phyloP scores from a whole-genome alignment of 2,329 filamentous ascomycete genomes.

The Hypoxylon sp. region DNA sequence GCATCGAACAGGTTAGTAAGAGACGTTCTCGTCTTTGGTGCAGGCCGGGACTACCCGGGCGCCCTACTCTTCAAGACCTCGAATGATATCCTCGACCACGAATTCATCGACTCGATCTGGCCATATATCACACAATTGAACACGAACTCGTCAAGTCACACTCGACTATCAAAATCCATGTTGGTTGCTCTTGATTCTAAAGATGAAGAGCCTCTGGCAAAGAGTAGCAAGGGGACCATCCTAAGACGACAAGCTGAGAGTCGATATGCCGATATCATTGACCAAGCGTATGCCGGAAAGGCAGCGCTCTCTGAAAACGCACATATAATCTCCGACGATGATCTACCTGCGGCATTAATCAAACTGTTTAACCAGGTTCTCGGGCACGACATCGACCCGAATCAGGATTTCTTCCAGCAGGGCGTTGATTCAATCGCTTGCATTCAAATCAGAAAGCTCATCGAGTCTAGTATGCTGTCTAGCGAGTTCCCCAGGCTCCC shows the following conservation, averaged over 20 bases:
- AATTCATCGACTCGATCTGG: slow-evolving; percentile 54
- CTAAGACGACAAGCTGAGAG: slow-evolving; percentile 61
- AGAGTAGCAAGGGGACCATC: slow-evolving; percentile 70
- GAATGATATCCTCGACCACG: slow-evolving; percentile 42
- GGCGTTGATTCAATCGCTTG: slow-evolving; percentile 68
- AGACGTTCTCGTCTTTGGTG: slow-evolving; percentile 69
- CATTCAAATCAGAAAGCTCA: slow-evolving; percentile 57
- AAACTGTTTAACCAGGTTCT: slow-evolving; percentile 46
- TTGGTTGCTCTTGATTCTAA: slow-evolving; percentile 54
- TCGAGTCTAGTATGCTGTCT: slow-evolving; percentile 40
- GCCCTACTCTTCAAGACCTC: slow-evolving; percentile 59
- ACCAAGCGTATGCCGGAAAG: slow-evolving; percentile 51
- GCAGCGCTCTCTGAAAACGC: slow-evolving; percentile 1
- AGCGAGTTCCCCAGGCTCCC: slow-evolving; percentile 48
- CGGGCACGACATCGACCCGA: slow-evolving; percentile 42
- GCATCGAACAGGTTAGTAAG: slow-evolving; percentile 53
- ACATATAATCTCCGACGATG: slow-evolving; percentile 43
- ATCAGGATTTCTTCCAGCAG: slow-evolving; percentile 62
- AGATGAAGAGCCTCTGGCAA: slow-evolving; percentile 52
- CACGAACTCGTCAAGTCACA: slow-evolving; percentile 56
- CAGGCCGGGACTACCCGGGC: slow-evolving; percentile 63
- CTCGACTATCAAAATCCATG: slow-evolving; percentile 59
- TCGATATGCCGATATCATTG: slow-evolving; percentile 56
- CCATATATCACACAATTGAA: slow-evolving; percentile 58
- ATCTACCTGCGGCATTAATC: slow-evolving; percentile 47